Base-by-base conservation (phyloP, 768 basidiomycete genomes). In the Lactifluus volemus region DNA sequence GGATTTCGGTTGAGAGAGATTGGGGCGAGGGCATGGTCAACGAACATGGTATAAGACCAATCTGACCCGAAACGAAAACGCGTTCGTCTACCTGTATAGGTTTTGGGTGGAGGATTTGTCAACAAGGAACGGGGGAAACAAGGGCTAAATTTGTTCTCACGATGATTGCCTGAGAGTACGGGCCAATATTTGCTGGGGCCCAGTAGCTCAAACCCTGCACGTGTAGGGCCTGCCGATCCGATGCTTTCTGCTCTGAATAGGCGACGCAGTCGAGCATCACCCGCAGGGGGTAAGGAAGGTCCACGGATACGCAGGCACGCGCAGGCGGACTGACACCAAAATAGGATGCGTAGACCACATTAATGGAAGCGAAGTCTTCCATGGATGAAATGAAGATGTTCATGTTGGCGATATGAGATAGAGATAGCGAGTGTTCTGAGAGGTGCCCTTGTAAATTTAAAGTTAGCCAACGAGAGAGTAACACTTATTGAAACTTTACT, bases 101-200 rank as follows among this genome's bases (percentile, higher is more conserved):
- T 42, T 14, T 42, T 14, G 41, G 15, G 41, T 1, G 15, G 17
- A 14, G 44, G 44, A 11, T 7, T 5, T 7, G 6, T 47, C 19
- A 19, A 45, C 19, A 45, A 19, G 49, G 41, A 11, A 12, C 1
- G 4, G 14, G 21, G 5, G 11, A 21, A 19, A 25, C 25, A 25
- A 25, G 25, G 0, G 25, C 11, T 49, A 7, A 14, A n/a, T 9
- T 9, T 2, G 55, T 74, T 25, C 84, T 67, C 55, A 95, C 96
- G 54, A 79, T 77, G 65, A 98, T 82, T 2, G 92, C 89, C 73
- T 99, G 97, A 4, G 93, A 97, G 72, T 99, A 99, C 4, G 97
- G 97, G 0, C 97, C 97, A 57, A 99, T 98, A 71, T 98, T 99
- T 10, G 97, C 97, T 12, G 97, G 94, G 30, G 95, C 97, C 97